A percentile compares a stretch with the other conserved stretches of the same genome.
These are phyloP conservation scores for Tylopilus felleus DNA, from an alignment of 768 basidiomycete species.

Conservation along the genomic window DNA sequence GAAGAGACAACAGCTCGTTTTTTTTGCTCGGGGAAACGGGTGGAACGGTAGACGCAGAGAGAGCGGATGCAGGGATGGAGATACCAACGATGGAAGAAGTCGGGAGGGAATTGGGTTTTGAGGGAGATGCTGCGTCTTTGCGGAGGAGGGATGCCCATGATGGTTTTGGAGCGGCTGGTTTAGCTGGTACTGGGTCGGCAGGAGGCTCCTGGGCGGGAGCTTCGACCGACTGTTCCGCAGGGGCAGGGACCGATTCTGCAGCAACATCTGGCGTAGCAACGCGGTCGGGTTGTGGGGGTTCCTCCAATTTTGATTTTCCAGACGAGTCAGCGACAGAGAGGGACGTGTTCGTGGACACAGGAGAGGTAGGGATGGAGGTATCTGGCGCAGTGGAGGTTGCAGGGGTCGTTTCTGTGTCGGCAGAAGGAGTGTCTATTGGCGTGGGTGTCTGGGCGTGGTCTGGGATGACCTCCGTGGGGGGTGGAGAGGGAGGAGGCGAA, in stretches of 20 bases:
- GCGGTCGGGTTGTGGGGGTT: conserved; percentile 14
- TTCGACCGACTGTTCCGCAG: conserved; percentile 1
- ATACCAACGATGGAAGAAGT: conserved; percentile 71
- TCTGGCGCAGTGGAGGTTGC: conserved; percentile 49
- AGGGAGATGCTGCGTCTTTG: conserved; percentile 37
- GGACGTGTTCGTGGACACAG: conserved; percentile 59
- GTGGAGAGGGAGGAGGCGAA: conserved; percentile 49
- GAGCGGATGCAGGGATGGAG: conserved; percentile 57
- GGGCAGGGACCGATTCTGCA: neutral
- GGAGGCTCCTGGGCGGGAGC: neutral
- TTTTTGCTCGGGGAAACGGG: conserved; percentile 39
- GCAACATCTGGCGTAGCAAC: conserved; percentile 6
- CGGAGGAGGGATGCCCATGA: conserved; percentile 76
- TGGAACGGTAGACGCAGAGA: conserved; percentile 16
- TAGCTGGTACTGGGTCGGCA: conserved; percentile 13
- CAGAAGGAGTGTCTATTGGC: conserved; percentile 38
- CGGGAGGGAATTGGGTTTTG: conserved; percentile 52
- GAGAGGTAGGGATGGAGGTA: conserved; percentile 50
- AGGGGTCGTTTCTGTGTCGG: conserved; percentile 47
- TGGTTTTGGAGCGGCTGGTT: conserved; percentile 45
- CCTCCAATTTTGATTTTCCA: neutral
- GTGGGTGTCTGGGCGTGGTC: conserved; percentile 5
- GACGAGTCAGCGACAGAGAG: conserved; percentile 39
- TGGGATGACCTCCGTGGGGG: conserved; percentile 12
- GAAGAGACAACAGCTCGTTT: conserved; percentile 51